phyloP scores from a whole-genome alignment of 2,329 filamentous ascomycete genomes.

The Aspergillus tamarii region DNA sequence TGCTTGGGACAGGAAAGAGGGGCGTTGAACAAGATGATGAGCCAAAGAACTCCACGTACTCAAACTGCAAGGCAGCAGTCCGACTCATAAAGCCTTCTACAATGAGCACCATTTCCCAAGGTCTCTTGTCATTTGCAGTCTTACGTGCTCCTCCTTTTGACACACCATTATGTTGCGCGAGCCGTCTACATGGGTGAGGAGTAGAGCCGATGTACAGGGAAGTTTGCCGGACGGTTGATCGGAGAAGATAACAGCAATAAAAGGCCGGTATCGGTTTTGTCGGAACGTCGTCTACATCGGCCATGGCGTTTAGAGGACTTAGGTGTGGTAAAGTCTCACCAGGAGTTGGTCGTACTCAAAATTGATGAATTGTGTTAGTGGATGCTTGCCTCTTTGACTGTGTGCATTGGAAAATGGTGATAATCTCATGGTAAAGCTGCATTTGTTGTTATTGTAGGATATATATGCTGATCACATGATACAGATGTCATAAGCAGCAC shows the following conservation, averaged over 20 bases:
- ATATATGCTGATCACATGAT: background rate
- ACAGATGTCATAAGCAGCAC: background rate
- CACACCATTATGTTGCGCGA: conserved; percentile 90
- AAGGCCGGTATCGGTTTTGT: conserved; percentile 76
- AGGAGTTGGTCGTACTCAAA: background rate
- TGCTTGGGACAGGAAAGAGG: background rate
- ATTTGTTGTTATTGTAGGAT: background rate
- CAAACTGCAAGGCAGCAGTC: conserved; percentile 88
- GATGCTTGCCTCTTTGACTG: background rate
- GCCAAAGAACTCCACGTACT: conserved; percentile 59
- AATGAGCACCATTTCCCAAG: conserved; percentile 88
- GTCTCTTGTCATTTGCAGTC: conserved; percentile 72
- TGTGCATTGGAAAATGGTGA: background rate
- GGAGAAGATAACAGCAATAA: conserved; percentile 90
- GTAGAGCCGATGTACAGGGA: conserved; percentile 88
- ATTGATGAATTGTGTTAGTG: background rate
- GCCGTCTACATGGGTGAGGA: conserved; percentile 79
- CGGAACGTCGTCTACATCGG: conserved; percentile 23
- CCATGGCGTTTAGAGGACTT: conserved; percentile 19
- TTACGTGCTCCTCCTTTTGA: conserved; percentile 77
- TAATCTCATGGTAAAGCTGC: background rate
- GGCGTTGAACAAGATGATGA: background rate
- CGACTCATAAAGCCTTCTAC: conserved; percentile 88
- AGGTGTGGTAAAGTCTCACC: background rate
- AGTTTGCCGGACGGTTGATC: conserved; percentile 73